Evolutionary conservation across 371 early-diverging fungal species (phyloP).

Genomic region (Mortierella sp.): DNA sequence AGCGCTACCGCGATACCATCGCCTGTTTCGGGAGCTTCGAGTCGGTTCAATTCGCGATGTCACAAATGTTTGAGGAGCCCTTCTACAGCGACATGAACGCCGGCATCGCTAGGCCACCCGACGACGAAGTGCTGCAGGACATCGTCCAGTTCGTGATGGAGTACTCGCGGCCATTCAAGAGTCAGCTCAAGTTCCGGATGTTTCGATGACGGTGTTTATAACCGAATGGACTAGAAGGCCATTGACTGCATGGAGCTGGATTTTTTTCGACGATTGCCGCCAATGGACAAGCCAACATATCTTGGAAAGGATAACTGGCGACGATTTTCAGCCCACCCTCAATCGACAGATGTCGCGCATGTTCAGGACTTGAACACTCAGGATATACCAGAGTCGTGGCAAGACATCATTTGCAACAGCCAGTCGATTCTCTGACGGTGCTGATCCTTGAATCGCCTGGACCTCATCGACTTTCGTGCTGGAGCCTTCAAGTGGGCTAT

Average conservation of each 20-base stretch:
- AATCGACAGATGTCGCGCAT: neutral
- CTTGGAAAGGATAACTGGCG: neutral
- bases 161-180: neutral
- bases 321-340: neutral
- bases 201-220: neutral
- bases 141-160: neutral
- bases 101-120: neutral
- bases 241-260: neutral
- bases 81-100: neutral
- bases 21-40: neutral
- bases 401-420: neutral
- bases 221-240: neutral
- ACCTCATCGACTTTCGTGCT: neutral
- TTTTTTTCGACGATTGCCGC: neutral
- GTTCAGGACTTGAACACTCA: neutral
- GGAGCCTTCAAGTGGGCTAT: neutral
- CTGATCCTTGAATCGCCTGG: neutral
- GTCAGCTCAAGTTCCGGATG: neutral
- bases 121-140: neutral
- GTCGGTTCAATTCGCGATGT: neutral
- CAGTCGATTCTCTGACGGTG: neutral
- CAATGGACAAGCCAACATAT: neutral
- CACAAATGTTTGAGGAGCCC: neutral
- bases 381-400: too few relatives aligned
- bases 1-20: neutral